Evolutionary conservation across 306 rosid genomes (phyloP).

Genomic region (Morella rubra): DNA sequence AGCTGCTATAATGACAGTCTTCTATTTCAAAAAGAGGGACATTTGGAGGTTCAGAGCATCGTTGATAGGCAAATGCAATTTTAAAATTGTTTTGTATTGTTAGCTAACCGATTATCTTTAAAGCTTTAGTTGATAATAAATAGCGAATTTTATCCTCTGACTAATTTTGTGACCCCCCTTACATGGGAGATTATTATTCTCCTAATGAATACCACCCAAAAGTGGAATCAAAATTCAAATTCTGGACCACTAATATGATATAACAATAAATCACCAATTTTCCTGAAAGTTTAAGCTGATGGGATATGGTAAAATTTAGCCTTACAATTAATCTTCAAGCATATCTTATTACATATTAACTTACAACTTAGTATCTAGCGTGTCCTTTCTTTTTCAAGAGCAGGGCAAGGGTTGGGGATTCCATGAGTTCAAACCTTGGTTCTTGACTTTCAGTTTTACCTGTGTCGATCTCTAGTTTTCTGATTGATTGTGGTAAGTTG

Average conservation of each 20-base stretch:
- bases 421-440: conserved; percentile 1
- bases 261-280: too few species aligned
- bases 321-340: not conserved
- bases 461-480: not conserved
- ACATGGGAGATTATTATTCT: too few species aligned
- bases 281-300: too few species aligned
- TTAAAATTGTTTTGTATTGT: not conserved
- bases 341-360: conserved; percentile 9
- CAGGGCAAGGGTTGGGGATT: not conserved
- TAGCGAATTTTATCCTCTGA: too few species aligned
- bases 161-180: too few species aligned
- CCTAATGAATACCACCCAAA: too few species aligned
- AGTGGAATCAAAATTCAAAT: too few species aligned
- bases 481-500: not conserved
- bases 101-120: too few species aligned
- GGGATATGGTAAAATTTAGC: not conserved
- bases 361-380: conserved; percentile 21
- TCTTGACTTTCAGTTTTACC: not conserved
- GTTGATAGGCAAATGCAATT: conserved; percentile 2
- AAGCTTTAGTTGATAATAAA: too few species aligned
- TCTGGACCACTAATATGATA: too few species aligned
- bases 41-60: conserved; percentile 5
- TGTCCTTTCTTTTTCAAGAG: conserved; percentile 8
- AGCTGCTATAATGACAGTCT: not conserved
- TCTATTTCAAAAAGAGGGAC: not conserved